Conservation (phyloP, 2,329 filamentous ascomycete genomes). For the Aspergillus puulaauensis region DNA sequence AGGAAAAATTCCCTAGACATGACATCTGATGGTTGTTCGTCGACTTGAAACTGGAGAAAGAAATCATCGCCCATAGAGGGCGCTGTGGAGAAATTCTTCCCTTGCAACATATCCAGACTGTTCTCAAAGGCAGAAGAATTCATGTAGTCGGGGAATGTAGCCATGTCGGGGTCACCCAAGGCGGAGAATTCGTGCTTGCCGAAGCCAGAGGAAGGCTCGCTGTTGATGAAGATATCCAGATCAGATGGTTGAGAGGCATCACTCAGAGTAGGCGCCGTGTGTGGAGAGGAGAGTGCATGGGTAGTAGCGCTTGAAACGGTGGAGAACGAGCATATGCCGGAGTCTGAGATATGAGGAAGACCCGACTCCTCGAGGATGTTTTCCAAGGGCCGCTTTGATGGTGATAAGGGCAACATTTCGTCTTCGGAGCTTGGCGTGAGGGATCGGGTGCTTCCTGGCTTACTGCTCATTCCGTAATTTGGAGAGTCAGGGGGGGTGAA, state of each 20-base stretch:
- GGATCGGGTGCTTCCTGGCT: conserved; percentile 35
- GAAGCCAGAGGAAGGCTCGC: conserved; percentile 30
- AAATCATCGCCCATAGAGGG: conserved; percentile 32
- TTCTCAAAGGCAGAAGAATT: conserved; percentile 34
- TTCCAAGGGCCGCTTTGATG: conserved; percentile 29
- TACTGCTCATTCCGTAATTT: conserved; percentile 39
- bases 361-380: conserved; percentile 32
- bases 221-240: conserved; percentile 43
- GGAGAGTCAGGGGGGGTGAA: conserved; percentile 51
- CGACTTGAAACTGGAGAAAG: conserved; percentile 39
- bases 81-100: conserved; percentile 30
- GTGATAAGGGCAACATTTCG: conserved; percentile 37
- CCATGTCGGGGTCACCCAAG: conserved; percentile 29
- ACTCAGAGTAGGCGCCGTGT: conserved; percentile 34
- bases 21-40: conserved; percentile 27
- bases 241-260: conserved; percentile 36
- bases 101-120: conserved; percentile 31
- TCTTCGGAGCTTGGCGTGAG: conserved; percentile 40
- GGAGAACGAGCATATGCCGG: conserved; percentile 31
- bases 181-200: conserved; percentile 31
- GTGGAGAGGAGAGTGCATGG: conserved; percentile 38
- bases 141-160: conserved; percentile 37
- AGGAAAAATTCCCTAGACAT: conserved; percentile 25
- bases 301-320: conserved; percentile 27
- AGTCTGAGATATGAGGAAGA: conserved; percentile 27